Evolutionary conservation across 148 eudicot species (phyloP).

Genomic region (Drosera capensis): DNA sequence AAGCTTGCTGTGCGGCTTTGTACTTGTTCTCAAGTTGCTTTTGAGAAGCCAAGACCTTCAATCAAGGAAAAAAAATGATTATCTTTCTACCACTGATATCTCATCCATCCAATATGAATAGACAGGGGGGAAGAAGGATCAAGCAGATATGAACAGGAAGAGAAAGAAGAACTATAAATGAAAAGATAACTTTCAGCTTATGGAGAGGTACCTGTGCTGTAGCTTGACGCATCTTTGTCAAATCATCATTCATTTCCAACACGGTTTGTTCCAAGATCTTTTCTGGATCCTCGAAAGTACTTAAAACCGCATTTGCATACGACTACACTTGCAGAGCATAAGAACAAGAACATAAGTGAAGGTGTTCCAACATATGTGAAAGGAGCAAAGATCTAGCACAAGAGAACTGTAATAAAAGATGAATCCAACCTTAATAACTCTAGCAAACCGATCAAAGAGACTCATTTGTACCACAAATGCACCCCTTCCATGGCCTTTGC

Average conservation of each 20-base stretch:
- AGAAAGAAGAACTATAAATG: too few relatives aligned
- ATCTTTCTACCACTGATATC: too few relatives aligned
- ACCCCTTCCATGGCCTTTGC: slow-evolving; percentile 48
- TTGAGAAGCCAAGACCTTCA: slow-evolving; percentile 94
- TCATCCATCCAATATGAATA: too few relatives aligned
- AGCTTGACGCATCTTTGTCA: slow-evolving; percentile 93
- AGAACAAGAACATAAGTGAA: background rate
- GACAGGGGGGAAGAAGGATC: background rate
- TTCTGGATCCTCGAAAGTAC: slow-evolving; percentile 94
- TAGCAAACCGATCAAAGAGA: slow-evolving; percentile 89
- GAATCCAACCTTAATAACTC: slow-evolving; percentile 77
- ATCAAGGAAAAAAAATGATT: slow-evolving; percentile 7
- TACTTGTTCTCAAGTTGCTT: slow-evolving; percentile 83
- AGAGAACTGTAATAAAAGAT: background rate
- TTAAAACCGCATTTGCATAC: slow-evolving; percentile 74
- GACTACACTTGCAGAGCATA: slow-evolving; percentile 43
- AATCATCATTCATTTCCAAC: slow-evolving; percentile 85
- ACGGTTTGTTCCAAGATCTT: slow-evolving; percentile 89
- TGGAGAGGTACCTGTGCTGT: slow-evolving; percentile 62
- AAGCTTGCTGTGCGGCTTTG: slow-evolving; percentile 77
- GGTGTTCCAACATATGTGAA: too few relatives aligned
- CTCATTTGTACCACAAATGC: slow-evolving; percentile 49
- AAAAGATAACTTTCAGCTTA: background rate
- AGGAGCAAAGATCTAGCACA: background rate
- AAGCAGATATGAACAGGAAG: too few relatives aligned